Base-by-base conservation (phyloP, 371 early-diverging fungal species). In the Mucor irregularis region DNA sequence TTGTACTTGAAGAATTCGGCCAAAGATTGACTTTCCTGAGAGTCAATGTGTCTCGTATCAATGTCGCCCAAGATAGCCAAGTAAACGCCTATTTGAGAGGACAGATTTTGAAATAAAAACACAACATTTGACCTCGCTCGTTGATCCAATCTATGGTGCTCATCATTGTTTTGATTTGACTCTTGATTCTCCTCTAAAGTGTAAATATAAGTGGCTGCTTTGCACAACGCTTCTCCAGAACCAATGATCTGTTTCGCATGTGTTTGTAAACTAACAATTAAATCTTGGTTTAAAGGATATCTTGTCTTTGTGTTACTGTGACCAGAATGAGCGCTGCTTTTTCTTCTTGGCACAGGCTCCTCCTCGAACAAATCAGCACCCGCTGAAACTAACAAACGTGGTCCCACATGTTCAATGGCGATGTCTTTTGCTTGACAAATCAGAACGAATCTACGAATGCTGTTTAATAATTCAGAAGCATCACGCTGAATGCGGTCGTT, bases 371-470 rank as follows among this genome's bases (percentile, higher is more conserved):
- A 22, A 16, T 37, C 49, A 10, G 11, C 37, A 6, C 38, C 52
- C 25, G n/a, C n/a, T 25, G 14, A 31, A 17, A 43, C 43, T 33
- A 2, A 40, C 43, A 83, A 76, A 14, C 16, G 66, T 24, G 50
- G 64, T 9, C 53, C 59, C 24, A 73, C 63, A 19, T 60, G 63
- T 11, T 63, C 62, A 17, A 78, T 59, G 14, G 16, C 44, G n/a
- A 78, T 47, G 8, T 71, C 56, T 35, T 68, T 71, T n/a, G 65
- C 60, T 43, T 73, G 78, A 45, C 75, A 74, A 4, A 58, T 50
- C 6, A 67, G 49, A 0, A 78, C 71, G 61, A 95, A 96, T 33
- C 83, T 81, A 29, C 90, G 82, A 9, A 92, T 89, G 13, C 91
- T 82, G 6, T 85, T 73, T 26, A 93, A 76, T 2, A 95, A 85